Percentiles rank a stretch among this genome's conserved stretches.
Evolutionary conservation across 192 early-diverging fungal genomes (phyloP).

Genomic region (Irineochytrium annulatum): DNA sequence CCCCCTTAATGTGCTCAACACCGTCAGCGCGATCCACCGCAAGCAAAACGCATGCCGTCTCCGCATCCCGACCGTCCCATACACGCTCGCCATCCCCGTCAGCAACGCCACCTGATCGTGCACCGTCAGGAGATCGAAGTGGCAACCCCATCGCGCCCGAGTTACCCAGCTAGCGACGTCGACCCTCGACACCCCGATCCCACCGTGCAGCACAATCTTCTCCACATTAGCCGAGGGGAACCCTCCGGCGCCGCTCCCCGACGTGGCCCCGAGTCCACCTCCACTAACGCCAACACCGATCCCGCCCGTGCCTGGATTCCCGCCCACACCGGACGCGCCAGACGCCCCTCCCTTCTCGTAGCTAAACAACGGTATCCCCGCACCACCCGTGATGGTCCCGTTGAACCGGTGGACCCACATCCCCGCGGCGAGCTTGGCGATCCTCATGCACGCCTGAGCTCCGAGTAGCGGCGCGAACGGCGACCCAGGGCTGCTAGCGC

Average conservation of each 20-base stretch:
- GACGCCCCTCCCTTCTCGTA: constrained; percentile 7
- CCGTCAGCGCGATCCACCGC: constrained; percentile 50
- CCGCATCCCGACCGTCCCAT: constrained; percentile 50
- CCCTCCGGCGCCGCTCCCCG: constrained; percentile 15
- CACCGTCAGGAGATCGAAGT: constrained; percentile 51
- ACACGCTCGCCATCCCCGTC: constrained; percentile 56
- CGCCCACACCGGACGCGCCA: background rate
- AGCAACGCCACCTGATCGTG: constrained; percentile 54
- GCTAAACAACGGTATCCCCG: constrained; percentile 32
- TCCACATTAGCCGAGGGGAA: constrained; percentile 4
- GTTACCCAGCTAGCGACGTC: constrained; percentile 65
- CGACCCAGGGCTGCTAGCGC: too few relatives aligned
- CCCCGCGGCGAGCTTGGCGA: constrained; percentile 58
- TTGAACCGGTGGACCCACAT: constrained; percentile 38
- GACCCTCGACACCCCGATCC: constrained; percentile 39
- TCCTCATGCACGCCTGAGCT: constrained; percentile 61
- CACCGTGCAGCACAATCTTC: constrained; percentile 34
- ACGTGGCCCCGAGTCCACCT: constrained; percentile 12
- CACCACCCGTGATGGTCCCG: constrained; percentile 35
- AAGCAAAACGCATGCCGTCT: constrained; percentile 72
- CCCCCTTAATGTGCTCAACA: constrained; percentile 18
- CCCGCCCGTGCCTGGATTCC: background rate
- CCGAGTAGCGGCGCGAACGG: constrained; percentile 56
- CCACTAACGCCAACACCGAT: constrained; percentile 10
- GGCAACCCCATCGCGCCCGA: constrained; percentile 42